Conservation (phyloP, 1,284 basidiomycete genomes). For the Sanghuangporus sanghuang region DNA sequence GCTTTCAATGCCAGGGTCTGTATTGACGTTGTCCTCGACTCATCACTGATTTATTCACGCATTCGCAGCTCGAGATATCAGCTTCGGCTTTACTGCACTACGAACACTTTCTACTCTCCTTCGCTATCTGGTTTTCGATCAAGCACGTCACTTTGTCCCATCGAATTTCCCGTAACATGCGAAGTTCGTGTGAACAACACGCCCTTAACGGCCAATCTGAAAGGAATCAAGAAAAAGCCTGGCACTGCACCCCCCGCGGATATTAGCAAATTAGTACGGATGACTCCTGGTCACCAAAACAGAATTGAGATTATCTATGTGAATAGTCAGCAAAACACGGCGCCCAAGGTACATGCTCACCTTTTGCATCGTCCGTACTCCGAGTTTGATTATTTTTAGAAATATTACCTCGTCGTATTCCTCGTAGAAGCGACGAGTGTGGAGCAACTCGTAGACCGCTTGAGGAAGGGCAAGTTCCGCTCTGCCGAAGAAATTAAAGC, state of each 20-base stretch:
- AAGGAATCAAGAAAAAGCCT: conserved; percentile 95
- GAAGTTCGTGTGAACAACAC: conserved; percentile 83
- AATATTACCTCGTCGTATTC: conserved; percentile 82
- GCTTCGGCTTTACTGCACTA: conserved; percentile 89
- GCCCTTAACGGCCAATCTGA: conserved; percentile 71
- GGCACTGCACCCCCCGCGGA: conserved; percentile 92
- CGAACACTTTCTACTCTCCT: conserved; percentile 73
- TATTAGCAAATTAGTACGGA: conserved; percentile 57
- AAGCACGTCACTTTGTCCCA: conserved; percentile 52
- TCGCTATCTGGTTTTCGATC: conserved; percentile 46
- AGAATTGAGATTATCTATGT: conserved; percentile 86
- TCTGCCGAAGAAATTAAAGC: conserved; percentile 62
- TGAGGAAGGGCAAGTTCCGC: conserved; percentile 63
- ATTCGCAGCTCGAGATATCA: conserved; percentile 61
- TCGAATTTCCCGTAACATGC: conserved; percentile 90
- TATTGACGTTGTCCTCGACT: conserved; percentile 7
- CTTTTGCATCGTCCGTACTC: neutral
- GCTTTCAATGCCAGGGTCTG: conserved; percentile 49
- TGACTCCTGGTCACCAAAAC: conserved; percentile 46
- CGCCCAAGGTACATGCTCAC: conserved; percentile 8
- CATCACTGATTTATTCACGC: neutral
- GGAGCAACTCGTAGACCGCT: conserved; percentile 56
- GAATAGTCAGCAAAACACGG: conserved; percentile 68
- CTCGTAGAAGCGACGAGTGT: conserved; percentile 73
- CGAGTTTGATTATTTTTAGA: conserved; percentile 40